Conservation (phyloP, 352 stramenopile genomes). For the Pythium oligandrum region DNA sequence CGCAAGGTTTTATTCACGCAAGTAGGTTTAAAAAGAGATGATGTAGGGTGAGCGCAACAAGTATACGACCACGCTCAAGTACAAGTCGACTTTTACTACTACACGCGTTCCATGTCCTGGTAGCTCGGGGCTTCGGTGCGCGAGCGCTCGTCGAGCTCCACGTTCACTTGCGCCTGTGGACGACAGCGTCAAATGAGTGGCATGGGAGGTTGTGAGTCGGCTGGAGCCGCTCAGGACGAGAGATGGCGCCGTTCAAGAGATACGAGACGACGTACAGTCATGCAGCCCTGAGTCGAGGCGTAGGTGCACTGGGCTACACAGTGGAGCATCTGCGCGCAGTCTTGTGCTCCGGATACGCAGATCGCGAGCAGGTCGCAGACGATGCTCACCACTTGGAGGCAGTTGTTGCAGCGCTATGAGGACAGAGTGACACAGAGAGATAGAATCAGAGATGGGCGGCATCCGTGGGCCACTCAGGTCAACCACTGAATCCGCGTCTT, state of each 20-base stretch:
- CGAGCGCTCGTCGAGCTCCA: slow-evolving; percentile 89
- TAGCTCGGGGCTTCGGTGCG: slow-evolving; percentile 33
- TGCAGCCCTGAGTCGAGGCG: slow-evolving; percentile 88
- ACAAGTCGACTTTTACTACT: not conserved
- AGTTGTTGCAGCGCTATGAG: slow-evolving; percentile 89
- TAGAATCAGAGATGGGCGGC: not conserved
- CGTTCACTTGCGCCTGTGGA: slow-evolving; percentile 78
- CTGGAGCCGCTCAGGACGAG: not conserved
- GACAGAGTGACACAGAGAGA: too few species aligned
- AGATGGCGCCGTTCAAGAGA: not conserved
- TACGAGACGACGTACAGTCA: slow-evolving; percentile 55
- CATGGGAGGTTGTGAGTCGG: not conserved
- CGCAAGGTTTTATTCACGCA: not conserved
- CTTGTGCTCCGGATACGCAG: slow-evolving; percentile 54
- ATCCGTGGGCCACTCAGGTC: not conserved
- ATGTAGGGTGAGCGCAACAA: too few species aligned
- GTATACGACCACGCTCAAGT: too few species aligned
- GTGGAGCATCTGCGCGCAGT: slow-evolving; percentile 81
- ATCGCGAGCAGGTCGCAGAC: slow-evolving; percentile 77
- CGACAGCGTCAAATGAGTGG: not conserved
- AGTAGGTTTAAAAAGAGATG: too few species aligned
- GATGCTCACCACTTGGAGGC: slow-evolving; percentile 74
- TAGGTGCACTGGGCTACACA: slow-evolving; percentile 91
- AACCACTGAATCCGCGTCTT: slow-evolving; percentile 10
- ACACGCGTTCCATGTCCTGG: slow-evolving; percentile 64